Conservation (phyloP, 805 yeast genomes). For the Saturnispora ahearnii region DNA sequence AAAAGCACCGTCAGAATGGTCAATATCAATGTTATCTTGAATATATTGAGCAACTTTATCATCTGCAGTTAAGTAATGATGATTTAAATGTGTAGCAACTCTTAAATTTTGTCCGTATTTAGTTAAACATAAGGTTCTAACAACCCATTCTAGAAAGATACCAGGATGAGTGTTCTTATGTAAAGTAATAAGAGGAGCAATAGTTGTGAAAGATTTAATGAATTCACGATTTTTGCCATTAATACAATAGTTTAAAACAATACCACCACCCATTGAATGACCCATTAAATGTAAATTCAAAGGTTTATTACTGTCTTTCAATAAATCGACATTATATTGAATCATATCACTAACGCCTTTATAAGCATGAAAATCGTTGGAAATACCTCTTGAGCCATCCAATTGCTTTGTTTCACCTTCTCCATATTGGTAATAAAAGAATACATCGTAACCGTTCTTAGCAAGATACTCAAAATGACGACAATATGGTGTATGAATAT, state of each 20-base stretch:
- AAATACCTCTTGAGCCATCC: conserved; percentile 43
- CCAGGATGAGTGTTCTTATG: conserved; percentile 56
- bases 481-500: conserved; percentile 40
- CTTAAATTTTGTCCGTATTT: conserved; percentile 36
- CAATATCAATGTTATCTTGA: conserved; percentile 30
- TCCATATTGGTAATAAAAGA: conserved; percentile 69
- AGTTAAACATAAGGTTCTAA: conserved; percentile 34
- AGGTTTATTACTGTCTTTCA: conserved; percentile 15
- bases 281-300: conserved; percentile 49
- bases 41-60: conserved; percentile 38
- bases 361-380: conserved; percentile 48
- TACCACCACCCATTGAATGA: conserved; percentile 80
- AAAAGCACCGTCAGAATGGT: conserved; percentile 46
- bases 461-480: conserved; percentile 46
- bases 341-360: conserved; percentile 54
- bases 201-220: conserved; percentile 38
- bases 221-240: conserved; percentile 41
- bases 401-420: conserved; percentile 53
- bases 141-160: conserved; percentile 30
- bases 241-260: conserved; percentile 52
- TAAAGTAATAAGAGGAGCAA: conserved; percentile 53
- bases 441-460: conserved; percentile 50
- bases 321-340: conserved; percentile 32
- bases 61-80: conserved; percentile 48
- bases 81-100: conserved; percentile 45